Conservation (phyloP, 2,329 filamentous ascomycete species). For the Sphaerulina populicola region DNA sequence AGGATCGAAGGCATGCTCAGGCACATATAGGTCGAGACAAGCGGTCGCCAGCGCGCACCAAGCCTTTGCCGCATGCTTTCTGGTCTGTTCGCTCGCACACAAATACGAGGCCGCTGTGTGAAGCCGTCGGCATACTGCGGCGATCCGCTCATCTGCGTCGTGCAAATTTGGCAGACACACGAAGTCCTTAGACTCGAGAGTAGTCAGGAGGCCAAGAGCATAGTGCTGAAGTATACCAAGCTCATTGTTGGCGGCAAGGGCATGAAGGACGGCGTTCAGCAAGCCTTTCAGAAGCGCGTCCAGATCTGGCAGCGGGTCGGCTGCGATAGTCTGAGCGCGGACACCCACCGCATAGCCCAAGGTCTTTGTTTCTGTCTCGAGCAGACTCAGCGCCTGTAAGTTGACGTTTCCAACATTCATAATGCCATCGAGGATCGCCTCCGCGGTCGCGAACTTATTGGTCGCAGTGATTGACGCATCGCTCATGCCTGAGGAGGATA, state of each 20-base stretch:
- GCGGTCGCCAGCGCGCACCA: constrained; percentile 71
- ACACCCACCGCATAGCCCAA: constrained; percentile 33
- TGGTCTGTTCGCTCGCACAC: not conserved
- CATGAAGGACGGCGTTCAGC: constrained; percentile 31
- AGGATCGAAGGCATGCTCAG: constrained; percentile 80
- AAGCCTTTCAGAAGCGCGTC: constrained; percentile 25
- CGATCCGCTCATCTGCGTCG: not conserved
- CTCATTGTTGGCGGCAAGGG: constrained; percentile 3
- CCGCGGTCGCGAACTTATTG: not conserved
- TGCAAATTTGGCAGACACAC: not conserved
- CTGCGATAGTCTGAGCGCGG: constrained; percentile 31
- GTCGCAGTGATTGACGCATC: not conserved
- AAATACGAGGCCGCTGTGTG: not conserved
- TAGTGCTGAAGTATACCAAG: not conserved
- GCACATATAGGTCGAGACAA: constrained; percentile 71
- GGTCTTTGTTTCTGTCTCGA: constrained; percentile 35
- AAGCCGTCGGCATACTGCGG: constrained; percentile 5
- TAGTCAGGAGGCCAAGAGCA: not conserved
- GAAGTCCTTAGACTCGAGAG: not conserved
- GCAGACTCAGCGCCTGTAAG: constrained; percentile 35
- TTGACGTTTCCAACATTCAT: constrained; percentile 31
- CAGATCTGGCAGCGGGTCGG: constrained; percentile 28
- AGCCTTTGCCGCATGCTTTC: constrained; percentile 40
- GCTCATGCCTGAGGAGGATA: constrained; percentile 5
- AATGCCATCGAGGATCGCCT: constrained; percentile 6